Evolutionary conservation across 495 filamentous ascomycete species (phyloP).

Genomic region (Penicillium goetzii): DNA sequence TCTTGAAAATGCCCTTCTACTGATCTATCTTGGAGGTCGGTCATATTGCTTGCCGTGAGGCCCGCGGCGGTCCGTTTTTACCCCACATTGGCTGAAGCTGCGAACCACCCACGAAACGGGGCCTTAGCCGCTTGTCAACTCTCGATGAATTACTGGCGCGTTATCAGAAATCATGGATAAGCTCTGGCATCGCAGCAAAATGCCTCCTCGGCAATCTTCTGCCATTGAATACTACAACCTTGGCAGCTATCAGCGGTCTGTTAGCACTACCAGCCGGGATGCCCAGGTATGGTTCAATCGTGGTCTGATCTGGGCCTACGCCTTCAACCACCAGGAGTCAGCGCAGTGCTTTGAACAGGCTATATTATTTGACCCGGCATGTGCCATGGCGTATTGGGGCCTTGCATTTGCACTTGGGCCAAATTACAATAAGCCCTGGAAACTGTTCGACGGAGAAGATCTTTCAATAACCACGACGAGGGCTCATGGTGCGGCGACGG

Average conservation of each 20-base stretch:
- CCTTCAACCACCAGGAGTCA: constrained; percentile 68
- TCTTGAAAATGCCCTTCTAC: background rate
- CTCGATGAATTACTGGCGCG: background rate
- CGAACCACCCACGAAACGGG: background rate
- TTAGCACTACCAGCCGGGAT: constrained; percentile 47
- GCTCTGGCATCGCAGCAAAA: constrained; percentile 17
- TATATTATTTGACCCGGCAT: constrained; percentile 53
- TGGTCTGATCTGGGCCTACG: constrained; percentile 65
- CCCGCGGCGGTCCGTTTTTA: background rate
- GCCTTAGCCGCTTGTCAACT: background rate
- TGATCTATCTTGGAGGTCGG: background rate
- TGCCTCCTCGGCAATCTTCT: constrained; percentile 13
- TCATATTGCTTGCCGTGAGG: background rate
- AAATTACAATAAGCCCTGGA: constrained; percentile 78
- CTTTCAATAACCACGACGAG: constrained; percentile 47
- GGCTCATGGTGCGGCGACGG: constrained; percentile 46
- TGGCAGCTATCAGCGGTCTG: constrained; percentile 52
- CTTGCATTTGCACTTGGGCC: constrained; percentile 66
- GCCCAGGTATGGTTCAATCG: constrained; percentile 65
- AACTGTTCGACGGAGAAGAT: constrained; percentile 64
- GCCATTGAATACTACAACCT: constrained; percentile 56
- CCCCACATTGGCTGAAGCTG: constrained; percentile 1
- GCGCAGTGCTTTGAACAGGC: constrained; percentile 62
- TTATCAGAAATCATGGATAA: constrained; percentile 1
- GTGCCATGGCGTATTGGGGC: constrained; percentile 70